Base-by-base conservation (phyloP, 805 yeast genomes). In the Myxozyma neglecta region DNA sequence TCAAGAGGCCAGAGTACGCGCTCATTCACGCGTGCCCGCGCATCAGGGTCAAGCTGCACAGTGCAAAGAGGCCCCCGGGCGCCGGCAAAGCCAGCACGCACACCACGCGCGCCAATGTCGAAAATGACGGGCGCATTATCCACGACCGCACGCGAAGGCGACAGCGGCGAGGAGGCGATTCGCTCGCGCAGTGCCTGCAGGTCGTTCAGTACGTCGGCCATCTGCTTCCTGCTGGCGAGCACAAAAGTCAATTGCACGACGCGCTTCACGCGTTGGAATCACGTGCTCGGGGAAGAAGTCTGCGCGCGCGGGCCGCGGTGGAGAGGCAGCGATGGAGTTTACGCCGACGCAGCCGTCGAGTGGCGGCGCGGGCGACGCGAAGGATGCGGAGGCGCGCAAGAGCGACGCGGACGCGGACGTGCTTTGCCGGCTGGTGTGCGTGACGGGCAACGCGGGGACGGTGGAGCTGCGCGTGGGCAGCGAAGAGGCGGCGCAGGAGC, bases 381-480 rank as follows among this genome's bases (percentile, higher is more conserved):
- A 24, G n/a, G 37, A 16, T 40, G 34, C 7, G 32, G 59, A 43
- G 20, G 62, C 52, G 10, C 34, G 16, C 10, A 45, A 6, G 5
- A 34, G 7, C 7, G 32, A 6, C 29, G 37, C 57, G 14, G 65
- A 59, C 32, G 39, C 58, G n/a, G 65, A 59, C 36, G 39, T 67
- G 20, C 61, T 68, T 5, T 66, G 71, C 48, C 46, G 65, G 8
- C 59, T 69, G 8, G 42, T 60, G 35, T 63, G 68, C 44, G 45
- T 58, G 16, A 61, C 65, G 16, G 63, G 60, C n/a, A 54, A 56
- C 39, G 40, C 40, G 24, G 35, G 48, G 47, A 53, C 48, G 42
- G 40, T 51, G 29, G 56, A 45, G 18, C 20, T 56, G 40, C 60
- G 56, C 32, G 59, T 44, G 8, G 58, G 58, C 45, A 20, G 46